These are phyloP conservation scores for Zygoascus ofunaensis DNA, from an alignment of 805 yeast species.

Conservation along the genomic window DNA sequence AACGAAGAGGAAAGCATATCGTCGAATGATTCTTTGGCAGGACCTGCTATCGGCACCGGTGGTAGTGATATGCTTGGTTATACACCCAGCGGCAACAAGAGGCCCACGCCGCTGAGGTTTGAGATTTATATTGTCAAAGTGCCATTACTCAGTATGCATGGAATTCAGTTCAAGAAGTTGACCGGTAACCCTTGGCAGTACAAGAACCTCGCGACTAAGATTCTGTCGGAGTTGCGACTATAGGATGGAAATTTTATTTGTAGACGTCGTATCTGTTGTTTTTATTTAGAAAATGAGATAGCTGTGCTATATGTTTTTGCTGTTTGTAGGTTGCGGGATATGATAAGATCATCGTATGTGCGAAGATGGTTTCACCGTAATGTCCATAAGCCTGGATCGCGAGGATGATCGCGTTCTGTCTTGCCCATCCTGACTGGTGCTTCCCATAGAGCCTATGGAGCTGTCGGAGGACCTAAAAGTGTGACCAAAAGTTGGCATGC, in stretches of 20 bases:
- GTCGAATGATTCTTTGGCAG: conserved; percentile 6
- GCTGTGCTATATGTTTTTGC: neutral
- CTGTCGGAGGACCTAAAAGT: neutral
- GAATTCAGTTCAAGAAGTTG: conserved; percentile 89
- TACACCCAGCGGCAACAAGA: conserved; percentile 4
- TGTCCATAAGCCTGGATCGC: conserved; percentile 18
- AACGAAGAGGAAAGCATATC: conserved; percentile 22
- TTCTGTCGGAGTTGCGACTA: conserved; percentile 61
- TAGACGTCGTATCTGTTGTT: neutral
- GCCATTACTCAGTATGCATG: conserved; percentile 71
- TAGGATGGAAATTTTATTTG: conserved; percentile 28
- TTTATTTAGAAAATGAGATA: neutral
- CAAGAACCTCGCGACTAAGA: conserved; percentile 80
- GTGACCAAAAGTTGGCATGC: neutral
- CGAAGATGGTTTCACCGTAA: conserved; percentile 3
- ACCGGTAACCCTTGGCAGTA: conserved; percentile 94
- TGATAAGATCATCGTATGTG: no score
- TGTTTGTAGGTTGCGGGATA: neutral
- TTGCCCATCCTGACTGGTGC: neutral
- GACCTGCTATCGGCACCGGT: conserved; percentile 21
- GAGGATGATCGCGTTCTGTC: neutral
- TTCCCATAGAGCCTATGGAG: neutral
- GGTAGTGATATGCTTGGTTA: conserved; percentile 32
- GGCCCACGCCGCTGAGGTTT: conserved; percentile 60
- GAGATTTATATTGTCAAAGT: conserved; percentile 90